Conservation (phyloP, 1,284 basidiomycete species). For the Termitomyces sp. region DNA sequence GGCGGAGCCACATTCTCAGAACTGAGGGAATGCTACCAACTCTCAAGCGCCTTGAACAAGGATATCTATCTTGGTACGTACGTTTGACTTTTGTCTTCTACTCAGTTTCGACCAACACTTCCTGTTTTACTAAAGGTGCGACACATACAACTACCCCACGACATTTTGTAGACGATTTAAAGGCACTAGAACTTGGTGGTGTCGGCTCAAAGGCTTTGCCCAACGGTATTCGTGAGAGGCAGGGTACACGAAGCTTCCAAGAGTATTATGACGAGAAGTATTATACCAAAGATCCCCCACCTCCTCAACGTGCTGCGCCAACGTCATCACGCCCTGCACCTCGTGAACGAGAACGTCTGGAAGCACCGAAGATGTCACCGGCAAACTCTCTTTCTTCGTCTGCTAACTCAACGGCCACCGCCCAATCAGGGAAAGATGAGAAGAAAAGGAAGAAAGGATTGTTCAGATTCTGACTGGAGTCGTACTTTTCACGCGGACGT, state of each 20-base stretch:
- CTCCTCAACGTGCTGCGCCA: slow-evolving; percentile 39
- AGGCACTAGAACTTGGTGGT: slow-evolving; percentile 76
- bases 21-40: slow-evolving; percentile 82
- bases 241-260: slow-evolving; percentile 52
- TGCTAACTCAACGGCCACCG: slow-evolving; percentile 33
- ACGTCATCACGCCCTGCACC: slow-evolving; percentile 30
- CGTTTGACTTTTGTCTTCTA: background rate
- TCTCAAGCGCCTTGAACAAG: slow-evolving; percentile 72
- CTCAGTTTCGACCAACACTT: background rate
- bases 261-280: slow-evolving; percentile 77
- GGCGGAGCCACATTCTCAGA: slow-evolving; percentile 98
- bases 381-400: slow-evolving; percentile 48
- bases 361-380: slow-evolving; percentile 36
- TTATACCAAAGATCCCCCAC: slow-evolving; percentile 58
- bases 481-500: slow-evolving; percentile 14
- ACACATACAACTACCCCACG: slow-evolving; percentile 85
- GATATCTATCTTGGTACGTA: slow-evolving; percentile 85
- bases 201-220: slow-evolving; percentile 70
- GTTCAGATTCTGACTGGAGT: slow-evolving; percentile 52
- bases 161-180: slow-evolving; percentile 82
- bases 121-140: slow-evolving; percentile 55
- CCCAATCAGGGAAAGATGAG: slow-evolving; percentile 44
- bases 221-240: slow-evolving; percentile 62
- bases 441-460: slow-evolving; percentile 79
- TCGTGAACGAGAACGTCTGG: slow-evolving; percentile 18